Evolutionary conservation across 2,329 filamentous ascomycete genomes (phyloP).

Genomic region (Fusarium pseudograminearum): DNA sequence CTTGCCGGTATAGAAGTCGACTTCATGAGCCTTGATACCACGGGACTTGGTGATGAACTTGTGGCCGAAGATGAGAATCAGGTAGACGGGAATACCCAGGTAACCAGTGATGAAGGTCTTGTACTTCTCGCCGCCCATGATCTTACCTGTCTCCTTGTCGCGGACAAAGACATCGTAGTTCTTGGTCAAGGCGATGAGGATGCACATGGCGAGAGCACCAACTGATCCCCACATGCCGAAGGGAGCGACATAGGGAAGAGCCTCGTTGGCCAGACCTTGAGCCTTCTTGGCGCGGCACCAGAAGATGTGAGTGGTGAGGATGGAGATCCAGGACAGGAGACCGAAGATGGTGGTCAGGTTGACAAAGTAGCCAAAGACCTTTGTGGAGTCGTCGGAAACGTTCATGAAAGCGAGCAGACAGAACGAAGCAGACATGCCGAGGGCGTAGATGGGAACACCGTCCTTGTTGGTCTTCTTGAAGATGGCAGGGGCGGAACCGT

Average conservation of each 20-base stretch:
- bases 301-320: slow-evolving; percentile 74
- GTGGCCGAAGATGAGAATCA: slow-evolving; percentile 76
- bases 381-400: slow-evolving; percentile 66
- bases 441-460: slow-evolving; percentile 76
- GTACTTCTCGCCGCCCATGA: slow-evolving; percentile 71
- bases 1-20: slow-evolving; percentile 79
- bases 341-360: slow-evolving; percentile 76
- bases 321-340: slow-evolving; percentile 74
- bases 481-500: slow-evolving; percentile 78
- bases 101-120: slow-evolving; percentile 84
- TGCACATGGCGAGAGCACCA: slow-evolving; percentile 75
- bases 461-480: slow-evolving; percentile 77
- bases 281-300: slow-evolving; percentile 73
- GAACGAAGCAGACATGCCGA: slow-evolving; percentile 71
- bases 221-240: slow-evolving; percentile 78
- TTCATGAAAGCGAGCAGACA: slow-evolving; percentile 77
- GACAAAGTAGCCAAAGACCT: slow-evolving; percentile 74
- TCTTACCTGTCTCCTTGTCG: slow-evolving; percentile 45
- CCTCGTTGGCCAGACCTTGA: slow-evolving; percentile 67
- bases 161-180: slow-evolving; percentile 79
- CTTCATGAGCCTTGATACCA: slow-evolving; percentile 67
- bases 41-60: slow-evolving; percentile 68
- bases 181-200: slow-evolving; percentile 82
- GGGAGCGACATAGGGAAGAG: slow-evolving; percentile 75
- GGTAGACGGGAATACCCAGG: slow-evolving; percentile 79